Base-by-base conservation (phyloP, 2,329 filamentous ascomycete species). In the Xylariaceae sp. region DNA sequence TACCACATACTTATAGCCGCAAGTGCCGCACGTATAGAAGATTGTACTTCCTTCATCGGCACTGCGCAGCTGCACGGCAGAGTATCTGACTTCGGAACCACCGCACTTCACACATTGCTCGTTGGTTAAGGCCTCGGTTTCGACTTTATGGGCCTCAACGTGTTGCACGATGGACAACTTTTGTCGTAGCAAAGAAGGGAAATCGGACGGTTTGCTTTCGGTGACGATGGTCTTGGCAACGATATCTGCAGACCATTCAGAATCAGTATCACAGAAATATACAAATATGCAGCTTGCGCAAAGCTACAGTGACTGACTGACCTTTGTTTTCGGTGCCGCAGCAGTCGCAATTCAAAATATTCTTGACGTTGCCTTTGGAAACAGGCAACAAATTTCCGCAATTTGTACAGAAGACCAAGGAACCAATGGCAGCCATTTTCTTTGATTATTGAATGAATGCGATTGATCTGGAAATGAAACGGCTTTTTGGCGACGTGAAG, bases 21-120 rank as follows among this genome's bases (percentile, higher is more conserved):
- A 96, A 43, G 42, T 89, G 22, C 22, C 81, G 67, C 90, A 96
- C 45, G 76, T 84, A 67, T 89, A 95, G 59, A 96, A 94, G 41
- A 95, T 80, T 1, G 91, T 96, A 51, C 85, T 88, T 47, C 93
- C 93, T 79, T 97, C 91, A 64, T 98, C 93, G 41, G 91, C 93
- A 72, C 89, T 83, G 54, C 91, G 84, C 56, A 95, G 70, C 64
- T 98, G 93, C 46, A 89, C 80, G 3, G 85, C 85, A 37, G 88
- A 86, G 63, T 84, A 97, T 54, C 82, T 85, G 64, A 97, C 89
- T 61, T 95, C 84, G 39, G 81, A 82, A 39, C 81, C 74, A 13
- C 85, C 88, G 63, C 93, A 97, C 57, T 89, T 83, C 34, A 84
- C 78, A 62, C 93, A 97, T 34, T 76, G 81, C 62, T 85, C 74